phyloP scores from a whole-genome alignment of 2,329 filamentous ascomycete genomes.

The Thermothelomyces thermophilus region DNA sequence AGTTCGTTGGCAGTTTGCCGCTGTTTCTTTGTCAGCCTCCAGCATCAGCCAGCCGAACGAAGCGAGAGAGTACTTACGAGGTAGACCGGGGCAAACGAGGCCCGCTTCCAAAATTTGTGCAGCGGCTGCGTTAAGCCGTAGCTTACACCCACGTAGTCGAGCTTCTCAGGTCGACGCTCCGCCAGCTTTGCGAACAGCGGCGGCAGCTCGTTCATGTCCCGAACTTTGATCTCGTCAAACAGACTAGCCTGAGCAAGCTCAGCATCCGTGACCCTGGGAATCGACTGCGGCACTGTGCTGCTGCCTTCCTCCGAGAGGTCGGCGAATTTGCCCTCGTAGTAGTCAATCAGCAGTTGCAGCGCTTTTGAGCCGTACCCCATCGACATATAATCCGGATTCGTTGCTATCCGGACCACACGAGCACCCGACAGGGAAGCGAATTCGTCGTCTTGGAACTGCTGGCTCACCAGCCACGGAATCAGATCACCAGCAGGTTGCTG shows the following conservation, averaged over 20 bases:
- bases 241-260: slow-evolving; percentile 72
- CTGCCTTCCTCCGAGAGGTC: slow-evolving; percentile 68
- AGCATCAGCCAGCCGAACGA: too few relatives aligned
- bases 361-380: slow-evolving; percentile 95
- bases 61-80: slow-evolving; percentile 36
- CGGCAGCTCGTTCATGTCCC: slow-evolving; percentile 87
- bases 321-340: slow-evolving; percentile 90
- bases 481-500: slow-evolving; percentile 85
- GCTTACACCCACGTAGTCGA: slow-evolving; percentile 93
- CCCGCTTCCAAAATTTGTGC: slow-evolving; percentile 95
- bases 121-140: slow-evolving; percentile 83
- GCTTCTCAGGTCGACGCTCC: slow-evolving; percentile 68
- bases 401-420: slow-evolving; percentile 87
- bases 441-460: slow-evolving; percentile 96
- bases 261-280: slow-evolving; percentile 73
- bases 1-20: slow-evolving; percentile 92
- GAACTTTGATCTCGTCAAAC: slow-evolving; percentile 76
- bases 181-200: slow-evolving; percentile 84
- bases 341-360: slow-evolving; percentile 78
- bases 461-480: slow-evolving; percentile 95
- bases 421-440: slow-evolving; percentile 92
- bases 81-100: slow-evolving; percentile 82
- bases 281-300: slow-evolving; percentile 49
- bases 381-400: slow-evolving; percentile 83
- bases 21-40: slow-evolving; percentile 11